Conservation (phyloP, 208 protist genomes). For the Trypanosoma brucei region DNA sequence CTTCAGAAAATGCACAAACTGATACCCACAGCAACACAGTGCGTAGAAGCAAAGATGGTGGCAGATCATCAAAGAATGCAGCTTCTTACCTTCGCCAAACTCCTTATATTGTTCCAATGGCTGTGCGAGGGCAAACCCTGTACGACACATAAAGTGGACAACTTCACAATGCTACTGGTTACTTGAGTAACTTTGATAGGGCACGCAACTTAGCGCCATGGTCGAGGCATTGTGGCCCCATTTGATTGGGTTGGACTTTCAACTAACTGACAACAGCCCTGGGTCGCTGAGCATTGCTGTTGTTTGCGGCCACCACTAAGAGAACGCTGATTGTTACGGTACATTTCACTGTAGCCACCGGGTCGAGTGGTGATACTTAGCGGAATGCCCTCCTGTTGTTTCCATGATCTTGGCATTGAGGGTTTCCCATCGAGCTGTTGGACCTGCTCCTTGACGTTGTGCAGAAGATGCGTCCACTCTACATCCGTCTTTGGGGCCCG, state of each 20-base stretch:
- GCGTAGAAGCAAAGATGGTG: too few species aligned
- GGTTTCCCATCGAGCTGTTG: slow-evolving; percentile 46
- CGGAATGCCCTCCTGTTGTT: background rate
- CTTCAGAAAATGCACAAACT: too few species aligned
- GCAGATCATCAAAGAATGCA: too few species aligned
- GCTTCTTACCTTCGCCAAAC: too few species aligned
- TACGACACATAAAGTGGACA: too few species aligned
- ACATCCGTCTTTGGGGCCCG: slow-evolving; percentile 40
- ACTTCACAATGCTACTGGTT: too few species aligned
- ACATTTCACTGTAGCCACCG: slow-evolving; percentile 13
- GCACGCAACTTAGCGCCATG: slow-evolving; percentile 7
- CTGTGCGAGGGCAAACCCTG: too few species aligned
- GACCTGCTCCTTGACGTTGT: slow-evolving; percentile 48
- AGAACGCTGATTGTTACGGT: slow-evolving; percentile 13
- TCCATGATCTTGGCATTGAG: slow-evolving; percentile 26
- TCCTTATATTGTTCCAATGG: too few species aligned
- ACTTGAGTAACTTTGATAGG: too few species aligned
- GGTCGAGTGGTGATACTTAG: background rate
- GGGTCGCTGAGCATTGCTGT: background rate
- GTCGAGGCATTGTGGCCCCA: slow-evolving; percentile 3
- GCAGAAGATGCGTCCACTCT: slow-evolving; percentile 52
- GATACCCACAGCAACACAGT: too few species aligned
- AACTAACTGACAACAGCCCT: background rate
- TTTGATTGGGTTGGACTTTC: slow-evolving; percentile 1
- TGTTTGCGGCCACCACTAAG: background rate